Percentiles rank a stretch among this genome's conserved stretches.
These are phyloP conservation scores for Funneliformis mosseae DNA, from an alignment of 192 early-diverging fungal genomes.

Conservation along the genomic window DNA sequence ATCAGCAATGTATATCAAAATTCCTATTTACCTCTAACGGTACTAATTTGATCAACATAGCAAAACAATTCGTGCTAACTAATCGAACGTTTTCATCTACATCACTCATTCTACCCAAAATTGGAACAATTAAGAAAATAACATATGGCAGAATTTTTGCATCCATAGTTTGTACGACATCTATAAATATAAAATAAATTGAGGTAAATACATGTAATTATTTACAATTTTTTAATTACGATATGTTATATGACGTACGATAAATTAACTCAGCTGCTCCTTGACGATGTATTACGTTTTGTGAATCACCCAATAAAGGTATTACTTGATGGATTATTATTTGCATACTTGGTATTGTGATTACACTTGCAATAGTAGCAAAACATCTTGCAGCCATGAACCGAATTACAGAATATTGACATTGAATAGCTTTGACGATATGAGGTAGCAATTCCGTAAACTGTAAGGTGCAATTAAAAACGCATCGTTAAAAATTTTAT, in stretches of 20 bases:
- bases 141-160: conserved; percentile 90
- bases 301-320: conserved; percentile 76
- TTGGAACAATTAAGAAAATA: conserved; percentile 95
- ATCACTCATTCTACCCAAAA: conserved; percentile 97
- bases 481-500: neutral
- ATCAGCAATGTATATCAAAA: too few relatives aligned
- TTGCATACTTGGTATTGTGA: conserved; percentile 76
- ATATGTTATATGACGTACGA: conserved; percentile 12
- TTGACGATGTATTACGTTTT: conserved; percentile 71
- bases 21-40: conserved; percentile 73
- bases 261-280: conserved; percentile 79
- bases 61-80: conserved; percentile 92
- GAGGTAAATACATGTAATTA: neutral
- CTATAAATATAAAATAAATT: conserved; percentile 58
- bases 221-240: too few relatives aligned
- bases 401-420: conserved; percentile 74
- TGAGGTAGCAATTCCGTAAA: conserved; percentile 65
- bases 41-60: conserved; percentile 90
- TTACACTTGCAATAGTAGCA: conserved; percentile 67
- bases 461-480: conserved; percentile 31
- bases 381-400: conserved; percentile 78
- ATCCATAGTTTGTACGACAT: conserved; percentile 77
- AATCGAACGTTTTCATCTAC: conserved; percentile 86
- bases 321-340: conserved; percentile 76
- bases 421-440: conserved; percentile 64